These are phyloP conservation scores for Thelonectria discophora DNA, from an alignment of 2,329 filamentous ascomycete species.

Conservation along the genomic window DNA sequence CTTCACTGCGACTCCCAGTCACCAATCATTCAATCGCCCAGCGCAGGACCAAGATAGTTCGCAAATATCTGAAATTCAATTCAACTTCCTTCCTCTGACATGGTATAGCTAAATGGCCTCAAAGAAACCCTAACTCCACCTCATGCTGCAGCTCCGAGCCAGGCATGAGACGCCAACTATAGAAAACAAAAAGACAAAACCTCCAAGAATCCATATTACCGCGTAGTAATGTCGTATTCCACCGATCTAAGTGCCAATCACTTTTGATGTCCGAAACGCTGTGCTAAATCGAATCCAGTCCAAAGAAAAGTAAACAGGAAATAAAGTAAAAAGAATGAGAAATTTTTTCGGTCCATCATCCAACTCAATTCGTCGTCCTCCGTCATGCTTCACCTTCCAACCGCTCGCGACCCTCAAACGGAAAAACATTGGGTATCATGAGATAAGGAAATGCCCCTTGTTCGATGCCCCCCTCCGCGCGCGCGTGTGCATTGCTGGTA, in stretches of 20 bases:
- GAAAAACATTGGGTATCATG: slow-evolving; percentile 50
- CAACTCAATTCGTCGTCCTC: slow-evolving; percentile 24
- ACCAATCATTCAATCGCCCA: background rate
- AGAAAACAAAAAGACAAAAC: slow-evolving; percentile 27
- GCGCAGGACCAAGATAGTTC: background rate
- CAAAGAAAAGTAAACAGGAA: slow-evolving; percentile 26
- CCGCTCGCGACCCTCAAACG: slow-evolving; percentile 42
- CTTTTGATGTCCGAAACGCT: slow-evolving; percentile 42
- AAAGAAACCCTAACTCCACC: slow-evolving; percentile 20
- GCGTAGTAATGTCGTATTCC: slow-evolving; percentile 40
- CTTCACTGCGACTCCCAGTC: background rate
- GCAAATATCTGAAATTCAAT: slow-evolving; percentile 21
- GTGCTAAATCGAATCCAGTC: slow-evolving; percentile 31
- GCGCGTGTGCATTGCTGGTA: slow-evolving; percentile 44
- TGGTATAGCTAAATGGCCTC: slow-evolving; percentile 22
- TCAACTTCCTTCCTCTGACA: slow-evolving; percentile 13
- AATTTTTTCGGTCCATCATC: slow-evolving; percentile 27
- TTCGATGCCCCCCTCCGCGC: slow-evolving; percentile 40
- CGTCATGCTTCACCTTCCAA: slow-evolving; percentile 37
- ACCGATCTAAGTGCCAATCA: slow-evolving; percentile 42
- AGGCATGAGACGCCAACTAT: slow-evolving; percentile 33
- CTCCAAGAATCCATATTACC: slow-evolving; percentile 39
- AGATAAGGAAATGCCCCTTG: slow-evolving; percentile 47
- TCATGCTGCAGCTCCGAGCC: slow-evolving; percentile 26
- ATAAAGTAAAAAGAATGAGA: slow-evolving; percentile 21